Evolutionary conservation across 2,329 filamentous ascomycete genomes (phyloP).

Genomic region (Diaporthe longicolla): DNA sequence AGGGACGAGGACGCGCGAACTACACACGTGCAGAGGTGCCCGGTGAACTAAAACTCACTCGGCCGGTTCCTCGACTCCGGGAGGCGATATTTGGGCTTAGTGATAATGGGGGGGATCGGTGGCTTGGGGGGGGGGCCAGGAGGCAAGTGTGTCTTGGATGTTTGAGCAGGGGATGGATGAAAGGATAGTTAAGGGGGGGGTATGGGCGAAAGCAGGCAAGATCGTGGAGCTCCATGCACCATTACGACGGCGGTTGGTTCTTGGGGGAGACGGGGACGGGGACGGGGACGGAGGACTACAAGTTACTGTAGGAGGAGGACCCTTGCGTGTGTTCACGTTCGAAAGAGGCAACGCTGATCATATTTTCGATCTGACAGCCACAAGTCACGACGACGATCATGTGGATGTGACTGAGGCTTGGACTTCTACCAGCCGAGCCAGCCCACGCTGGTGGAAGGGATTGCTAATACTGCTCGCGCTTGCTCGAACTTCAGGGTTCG

Average conservation of each 20-base stretch:
- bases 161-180: neutral
- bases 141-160: conserved; percentile 21
- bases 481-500: conserved; percentile 7
- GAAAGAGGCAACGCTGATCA: neutral
- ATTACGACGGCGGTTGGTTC: neutral
- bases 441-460: neutral
- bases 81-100: conserved; percentile 2
- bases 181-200: neutral
- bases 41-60: conserved; percentile 13
- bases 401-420: neutral
- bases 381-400: conserved; percentile 21
- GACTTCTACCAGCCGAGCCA: neutral
- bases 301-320: neutral
- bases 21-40: neutral
- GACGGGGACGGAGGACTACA: neutral
- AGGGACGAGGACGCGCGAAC: neutral
- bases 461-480: neutral
- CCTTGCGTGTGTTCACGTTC: neutral
- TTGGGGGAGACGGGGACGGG: neutral
- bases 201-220: conserved; percentile 8
- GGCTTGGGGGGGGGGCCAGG: conserved; percentile 5
- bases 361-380: neutral
- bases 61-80: conserved; percentile 13
- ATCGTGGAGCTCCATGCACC: conserved; percentile 1
- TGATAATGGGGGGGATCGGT: neutral